Conservation (phyloP, 2,329 filamentous ascomycete species). For the Thelonectria discophora region DNA sequence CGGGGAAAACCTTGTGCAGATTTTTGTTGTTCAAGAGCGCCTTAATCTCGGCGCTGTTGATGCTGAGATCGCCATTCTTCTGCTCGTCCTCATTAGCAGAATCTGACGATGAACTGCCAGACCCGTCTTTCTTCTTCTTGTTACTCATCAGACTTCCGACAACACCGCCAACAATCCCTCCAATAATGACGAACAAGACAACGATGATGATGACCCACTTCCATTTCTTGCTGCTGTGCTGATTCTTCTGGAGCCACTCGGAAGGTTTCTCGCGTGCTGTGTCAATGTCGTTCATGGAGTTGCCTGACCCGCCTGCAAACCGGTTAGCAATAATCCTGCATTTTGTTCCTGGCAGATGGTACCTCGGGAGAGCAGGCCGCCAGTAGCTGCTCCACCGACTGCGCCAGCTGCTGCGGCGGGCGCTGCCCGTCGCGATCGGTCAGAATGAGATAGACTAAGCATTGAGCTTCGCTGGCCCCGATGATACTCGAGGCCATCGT, state of each 20-base stretch:
- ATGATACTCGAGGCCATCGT: slow-evolving; percentile 76
- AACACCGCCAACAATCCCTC: slow-evolving; percentile 77
- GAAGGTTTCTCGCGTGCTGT: slow-evolving; percentile 67
- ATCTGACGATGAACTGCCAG: slow-evolving; percentile 47
- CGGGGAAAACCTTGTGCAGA: slow-evolving; percentile 92
- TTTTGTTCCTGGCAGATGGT: slow-evolving; percentile 30
- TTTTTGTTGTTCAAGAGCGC: slow-evolving; percentile 79
- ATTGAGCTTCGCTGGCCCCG: slow-evolving; percentile 63
- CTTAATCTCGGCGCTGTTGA: slow-evolving; percentile 82
- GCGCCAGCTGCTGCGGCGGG: slow-evolving; percentile 59
- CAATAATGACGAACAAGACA: slow-evolving; percentile 72
- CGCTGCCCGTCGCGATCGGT: slow-evolving; percentile 39
- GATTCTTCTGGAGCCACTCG: slow-evolving; percentile 69
- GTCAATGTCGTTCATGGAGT: slow-evolving; percentile 44
- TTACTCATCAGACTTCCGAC: slow-evolving; percentile 75
- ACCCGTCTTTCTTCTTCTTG: slow-evolving; percentile 41
- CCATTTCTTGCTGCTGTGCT: slow-evolving; percentile 69
- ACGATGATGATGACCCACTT: slow-evolving; percentile 73
- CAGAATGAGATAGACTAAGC: slow-evolving; percentile 63
- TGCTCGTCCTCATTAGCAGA: slow-evolving; percentile 68
- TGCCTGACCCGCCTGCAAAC: slow-evolving; percentile 16
- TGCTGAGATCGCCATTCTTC: slow-evolving; percentile 74
- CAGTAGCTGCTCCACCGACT: slow-evolving; percentile 55
- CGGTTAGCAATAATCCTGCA: slow-evolving; percentile 19
- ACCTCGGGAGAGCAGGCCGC: slow-evolving; percentile 45